Evolutionary conservation across 2,329 filamentous ascomycete genomes (phyloP), one percentile per base, ranked within the genome.

Genomic region (Colletotrichum sp.): DNA sequence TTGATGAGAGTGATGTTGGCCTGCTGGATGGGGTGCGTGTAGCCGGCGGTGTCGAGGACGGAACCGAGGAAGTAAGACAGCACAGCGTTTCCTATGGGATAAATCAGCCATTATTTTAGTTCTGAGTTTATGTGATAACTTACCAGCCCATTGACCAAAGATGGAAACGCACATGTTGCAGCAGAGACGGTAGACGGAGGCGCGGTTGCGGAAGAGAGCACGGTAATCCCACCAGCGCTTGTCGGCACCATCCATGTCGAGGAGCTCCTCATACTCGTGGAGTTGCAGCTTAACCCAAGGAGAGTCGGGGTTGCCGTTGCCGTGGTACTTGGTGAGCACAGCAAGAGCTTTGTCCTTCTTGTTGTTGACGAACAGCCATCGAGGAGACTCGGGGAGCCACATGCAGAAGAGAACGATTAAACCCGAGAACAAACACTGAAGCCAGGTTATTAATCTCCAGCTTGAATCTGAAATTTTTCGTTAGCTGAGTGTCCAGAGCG

Each of bases 1-100:
- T 90, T 88, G 80, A 89, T 88, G 36, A 91, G 86, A 10, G 86
- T 89, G 76, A 91, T 86, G 79, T 90, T 88, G 68, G 87, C 85
- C 79, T 89, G 86, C 24, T 79, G 72, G 34, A 81, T 79, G 68
- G 80, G 79, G 63, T 84, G 81, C 2, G 81, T 85, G 78, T 89
- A 85, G 24, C 90, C 90, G 63, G 89, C 89, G 5, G 87, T 88
- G 68, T 87, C 83, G 64, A 92, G 84, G 32, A 91, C 87, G 68
- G 88, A 81, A 10, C 78, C 79, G 24, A 90, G 84, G 62, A 64
- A 64, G 34, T 64, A 64, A 1, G 62, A 64, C 21, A 72, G 78
- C 9, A 83, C 84, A 39, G 82, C 84, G 69, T 86, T 63, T 30
- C 59, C 59, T 60, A 8, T 9, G 8, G 5, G 7, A 10, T 6